Conservation (phyloP, 768 basidiomycete species). For the Pulveroboletus sp. region DNA sequence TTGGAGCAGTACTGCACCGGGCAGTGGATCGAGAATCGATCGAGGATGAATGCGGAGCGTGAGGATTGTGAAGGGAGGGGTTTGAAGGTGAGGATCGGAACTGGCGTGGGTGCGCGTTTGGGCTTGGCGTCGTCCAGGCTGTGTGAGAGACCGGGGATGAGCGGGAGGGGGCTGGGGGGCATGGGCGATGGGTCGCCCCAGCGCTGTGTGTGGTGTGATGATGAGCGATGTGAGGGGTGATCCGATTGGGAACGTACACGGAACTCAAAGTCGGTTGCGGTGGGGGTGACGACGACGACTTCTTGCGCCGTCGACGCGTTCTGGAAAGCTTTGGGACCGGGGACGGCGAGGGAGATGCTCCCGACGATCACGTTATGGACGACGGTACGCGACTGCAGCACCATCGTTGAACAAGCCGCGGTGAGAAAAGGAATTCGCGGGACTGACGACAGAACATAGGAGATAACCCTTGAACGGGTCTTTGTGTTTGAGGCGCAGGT, state of each 20-base stretch:
- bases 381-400: conserved; percentile 54
- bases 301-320: conserved; percentile 84
- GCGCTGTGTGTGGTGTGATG: conserved; percentile 43
- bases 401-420: conserved; percentile 4
- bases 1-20: conserved; percentile 73
- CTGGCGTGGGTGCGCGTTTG: conserved; percentile 1
- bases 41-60: conserved; percentile 77
- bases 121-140: conserved; percentile 9
- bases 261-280: conserved; percentile 50
- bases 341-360: conserved; percentile 74
- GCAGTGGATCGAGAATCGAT: conserved; percentile 69
- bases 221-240: conserved; percentile 8
- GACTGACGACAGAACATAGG: conserved; percentile 68
- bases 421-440: not conserved
- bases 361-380: conserved; percentile 74
- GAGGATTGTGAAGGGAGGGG: conserved; percentile 68
- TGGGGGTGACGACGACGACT: conserved; percentile 69
- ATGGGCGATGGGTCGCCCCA: conserved; percentile 70
- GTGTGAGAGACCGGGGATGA: conserved; percentile 20
- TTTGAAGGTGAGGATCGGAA: conserved; percentile 47
- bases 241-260: conserved; percentile 37
- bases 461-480: conserved; percentile 75
- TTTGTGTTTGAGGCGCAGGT: conserved; percentile 78
- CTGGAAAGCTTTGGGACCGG: conserved; percentile 72
- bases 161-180: conserved; percentile 46